Percentiles rank a stretch among this genome's conserved stretches.
Evolutionary conservation across 2,329 filamentous ascomycete species (phyloP).

Genomic region (Teratosphaeria zuluensis): DNA sequence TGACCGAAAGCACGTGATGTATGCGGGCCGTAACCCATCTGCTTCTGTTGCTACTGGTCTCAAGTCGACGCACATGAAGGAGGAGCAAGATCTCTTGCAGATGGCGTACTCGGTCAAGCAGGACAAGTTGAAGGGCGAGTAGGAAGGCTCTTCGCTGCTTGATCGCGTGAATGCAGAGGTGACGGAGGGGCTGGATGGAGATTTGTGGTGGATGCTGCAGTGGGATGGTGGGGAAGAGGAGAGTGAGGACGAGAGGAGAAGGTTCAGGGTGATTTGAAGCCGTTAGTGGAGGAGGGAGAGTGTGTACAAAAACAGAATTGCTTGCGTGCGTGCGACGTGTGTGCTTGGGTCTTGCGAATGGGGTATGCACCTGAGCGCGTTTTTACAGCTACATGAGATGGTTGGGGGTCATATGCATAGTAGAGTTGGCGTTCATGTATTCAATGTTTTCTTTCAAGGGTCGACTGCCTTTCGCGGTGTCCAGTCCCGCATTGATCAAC

Average conservation of each 20-base stretch:
- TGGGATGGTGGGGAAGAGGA: not conserved
- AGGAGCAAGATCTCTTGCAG: slow-evolving; percentile 75
- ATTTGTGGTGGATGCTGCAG: not conserved
- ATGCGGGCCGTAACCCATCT: slow-evolving; percentile 87
- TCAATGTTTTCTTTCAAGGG: not conserved
- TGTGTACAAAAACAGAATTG: not conserved
- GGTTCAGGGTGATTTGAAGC: not conserved
- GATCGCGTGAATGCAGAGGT: not conserved
- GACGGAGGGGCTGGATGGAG: not conserved
- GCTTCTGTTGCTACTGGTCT: slow-evolving; percentile 88
- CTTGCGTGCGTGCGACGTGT: not conserved
- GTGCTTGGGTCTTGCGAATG: not conserved
- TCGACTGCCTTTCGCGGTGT: not conserved
- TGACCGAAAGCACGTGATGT: slow-evolving; percentile 91
- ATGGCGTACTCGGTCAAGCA: slow-evolving; percentile 55
- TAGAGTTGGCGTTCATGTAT: not conserved
- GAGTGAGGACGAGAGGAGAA: not conserved
- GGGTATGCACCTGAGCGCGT: not conserved
- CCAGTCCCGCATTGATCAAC: too few species aligned
- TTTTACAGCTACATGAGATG: not conserved
- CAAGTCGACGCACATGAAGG: slow-evolving; percentile 80
- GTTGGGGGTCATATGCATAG: not conserved
- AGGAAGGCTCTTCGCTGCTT: not conserved
- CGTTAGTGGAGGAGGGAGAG: not conserved
- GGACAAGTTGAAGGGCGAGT: slow-evolving; percentile 52